A percentile compares a stretch with the other conserved stretches of the same genome.
Conservation (phyloP, 73 alveolate genomes). For the Tetrahymena thermophila region DNA sequence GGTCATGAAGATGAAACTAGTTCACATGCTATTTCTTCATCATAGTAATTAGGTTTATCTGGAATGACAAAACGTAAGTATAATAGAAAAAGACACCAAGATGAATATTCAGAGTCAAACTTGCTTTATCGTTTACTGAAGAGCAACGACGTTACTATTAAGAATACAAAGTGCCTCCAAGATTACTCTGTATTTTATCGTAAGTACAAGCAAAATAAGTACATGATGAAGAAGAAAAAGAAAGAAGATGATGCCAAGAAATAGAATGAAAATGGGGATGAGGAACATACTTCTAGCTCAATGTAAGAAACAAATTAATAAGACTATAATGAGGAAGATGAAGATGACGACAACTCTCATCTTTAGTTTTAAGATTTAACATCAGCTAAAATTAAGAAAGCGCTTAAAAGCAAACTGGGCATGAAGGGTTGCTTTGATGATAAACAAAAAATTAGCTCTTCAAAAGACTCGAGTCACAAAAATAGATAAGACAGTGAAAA, state of each 20-base stretch:
- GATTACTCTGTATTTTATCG: not conserved
- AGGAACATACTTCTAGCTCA: not conserved
- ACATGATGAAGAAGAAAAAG: not conserved
- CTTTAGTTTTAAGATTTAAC: not conserved
- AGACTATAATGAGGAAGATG: not conserved
- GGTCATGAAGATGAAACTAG: not conserved
- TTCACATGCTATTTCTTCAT: not conserved
- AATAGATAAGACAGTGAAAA: not conserved
- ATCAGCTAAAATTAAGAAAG: not conserved
- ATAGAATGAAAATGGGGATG: not conserved
- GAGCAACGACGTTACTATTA: not conserved
- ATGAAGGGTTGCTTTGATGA: not conserved
- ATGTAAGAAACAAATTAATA: not conserved
- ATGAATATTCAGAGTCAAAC: not conserved
- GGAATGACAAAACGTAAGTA: not conserved
- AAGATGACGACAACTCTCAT: not conserved
- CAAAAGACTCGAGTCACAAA: not conserved
- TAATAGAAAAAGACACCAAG: not conserved
- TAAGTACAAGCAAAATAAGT: not conserved
- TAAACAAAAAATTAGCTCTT: not conserved
- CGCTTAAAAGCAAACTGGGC: not conserved
- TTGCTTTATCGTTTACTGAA: not conserved
- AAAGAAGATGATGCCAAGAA: not conserved
- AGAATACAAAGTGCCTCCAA: not conserved
- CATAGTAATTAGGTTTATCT: not conserved